Conservation (phyloP, 768 basidiomycete genomes). For the Tylopilus plumbeoviolaceoides region DNA sequence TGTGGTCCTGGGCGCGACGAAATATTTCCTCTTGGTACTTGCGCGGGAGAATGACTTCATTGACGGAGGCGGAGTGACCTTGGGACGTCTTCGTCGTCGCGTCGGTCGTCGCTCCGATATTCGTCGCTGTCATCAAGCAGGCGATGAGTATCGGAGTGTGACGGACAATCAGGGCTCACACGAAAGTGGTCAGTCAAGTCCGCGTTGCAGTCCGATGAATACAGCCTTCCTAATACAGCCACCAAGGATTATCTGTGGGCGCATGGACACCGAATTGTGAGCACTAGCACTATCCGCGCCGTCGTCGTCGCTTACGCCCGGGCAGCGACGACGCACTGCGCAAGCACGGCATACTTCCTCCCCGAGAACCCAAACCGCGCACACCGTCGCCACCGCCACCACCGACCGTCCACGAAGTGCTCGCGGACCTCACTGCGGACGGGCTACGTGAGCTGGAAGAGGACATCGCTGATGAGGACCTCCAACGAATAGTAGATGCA, state of each 20-base stretch:
- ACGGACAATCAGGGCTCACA: conserved; percentile 17
- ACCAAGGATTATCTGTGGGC: conserved; percentile 10
- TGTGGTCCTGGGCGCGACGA: conserved; percentile 43
- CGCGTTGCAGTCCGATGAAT: conserved; percentile 23
- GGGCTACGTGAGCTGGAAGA: conserved; percentile 70
- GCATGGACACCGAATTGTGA: conserved; percentile 93
- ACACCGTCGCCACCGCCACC: conserved; percentile 81
- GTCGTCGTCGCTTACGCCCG: not conserved
- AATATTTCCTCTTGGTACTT: conserved; percentile 58
- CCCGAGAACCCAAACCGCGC: conserved; percentile 59
- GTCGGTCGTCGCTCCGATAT: conserved; percentile 10
- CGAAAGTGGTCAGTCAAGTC: conserved; percentile 29
- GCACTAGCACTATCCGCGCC: conserved; percentile 22
- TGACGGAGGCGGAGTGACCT: conserved; percentile 27
- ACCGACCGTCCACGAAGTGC: conserved; percentile 62
- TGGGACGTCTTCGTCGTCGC: conserved; percentile 18
- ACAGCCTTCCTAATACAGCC: conserved; percentile 28
- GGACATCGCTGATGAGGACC: conserved; percentile 71
- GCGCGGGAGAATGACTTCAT: conserved; percentile 42
- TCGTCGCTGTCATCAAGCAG: conserved; percentile 25
- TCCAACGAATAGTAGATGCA: conserved; percentile 65
- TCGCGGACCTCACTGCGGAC: conserved; percentile 57
- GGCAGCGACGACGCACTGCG: conserved; percentile 91
- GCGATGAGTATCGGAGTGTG: conserved; percentile 11
- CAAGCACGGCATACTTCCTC: conserved; percentile 88